Evolutionary conservation across 805 yeast species (phyloP), one percentile per base, ranked within the genome.

Genomic region (Hanseniaspora guilliermondii): DNA sequence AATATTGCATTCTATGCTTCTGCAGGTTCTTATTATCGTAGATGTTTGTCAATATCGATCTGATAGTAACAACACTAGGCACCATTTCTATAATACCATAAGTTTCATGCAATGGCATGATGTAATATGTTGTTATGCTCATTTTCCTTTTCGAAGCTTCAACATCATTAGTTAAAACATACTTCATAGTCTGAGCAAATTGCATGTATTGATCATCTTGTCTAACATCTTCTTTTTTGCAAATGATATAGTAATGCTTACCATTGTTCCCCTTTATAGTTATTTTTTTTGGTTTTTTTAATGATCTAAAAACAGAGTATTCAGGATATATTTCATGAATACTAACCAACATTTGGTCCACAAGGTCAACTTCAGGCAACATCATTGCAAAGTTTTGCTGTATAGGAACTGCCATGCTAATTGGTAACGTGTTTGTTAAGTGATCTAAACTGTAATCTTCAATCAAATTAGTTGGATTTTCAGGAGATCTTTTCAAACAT

Each of bases 121-220:
- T 98, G 0, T 94, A 85, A 67, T 89, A 93, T 12, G 93, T 83
- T 2, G 79, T 75, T 53, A 93, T 86, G 1, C 76, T 73, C 25
- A 93, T 72, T 41, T 77, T 77, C 57, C 97, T 71, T 58, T 81
- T 80, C 48, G 83, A 76, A 0, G 97, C 82, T 47, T 83, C 95
- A 14, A 76, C 74, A 61, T 84, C 85, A 19, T 76, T 74, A 21
- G 72, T 68, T 55, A 93, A 70, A 32, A 93, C 65, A 59, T 86
- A 77, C 64, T 89, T 89, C 66, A 93, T 80, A 67, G 88, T 83
- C 0, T 87, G 79, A 0, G 97, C 87, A 61, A 93, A 83, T 61
- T 94, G 75, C 85, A 88, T 85, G 52, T 91, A 78, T 61, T 95
- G 85, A 4, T 96, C 93, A 71, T 94, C 99, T 63, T 94, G 94